Percentiles rank a stretch among this genome's conserved stretches.
phyloP scores from a whole-genome alignment of 176 grass and related monocot genomes.

The Coix lacrymajobi region DNA sequence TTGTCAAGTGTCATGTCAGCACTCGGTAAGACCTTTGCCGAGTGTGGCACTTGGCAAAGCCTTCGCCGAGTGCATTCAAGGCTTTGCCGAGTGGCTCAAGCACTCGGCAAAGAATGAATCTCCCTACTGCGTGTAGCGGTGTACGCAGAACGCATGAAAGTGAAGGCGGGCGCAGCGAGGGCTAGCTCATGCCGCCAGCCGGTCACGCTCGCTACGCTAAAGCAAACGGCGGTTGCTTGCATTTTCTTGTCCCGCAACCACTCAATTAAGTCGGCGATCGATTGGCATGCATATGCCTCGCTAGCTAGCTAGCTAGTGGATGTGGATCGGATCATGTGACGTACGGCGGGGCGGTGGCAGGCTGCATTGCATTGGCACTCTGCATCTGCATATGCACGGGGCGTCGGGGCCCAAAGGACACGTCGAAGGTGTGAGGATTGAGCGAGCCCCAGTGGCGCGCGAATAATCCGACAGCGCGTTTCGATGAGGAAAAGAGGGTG shows the following conservation, averaged over 20 bases:
- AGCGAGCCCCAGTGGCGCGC: background rate
- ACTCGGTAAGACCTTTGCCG: too few species aligned
- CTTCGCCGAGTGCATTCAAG: too few species aligned
- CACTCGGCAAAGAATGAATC: too few species aligned
- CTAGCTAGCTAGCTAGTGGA: background rate
- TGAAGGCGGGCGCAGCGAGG: too few species aligned
- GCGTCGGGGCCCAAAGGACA: background rate
- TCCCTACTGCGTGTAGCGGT: too few species aligned
- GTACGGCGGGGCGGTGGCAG: background rate
- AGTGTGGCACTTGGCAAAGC: too few species aligned
- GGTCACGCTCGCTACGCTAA: too few species aligned
- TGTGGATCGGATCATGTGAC: background rate
- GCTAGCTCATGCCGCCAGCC: too few species aligned
- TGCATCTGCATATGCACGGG: background rate
- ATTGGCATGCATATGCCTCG: background rate
- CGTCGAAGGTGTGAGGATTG: background rate
- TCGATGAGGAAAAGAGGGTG: background rate
- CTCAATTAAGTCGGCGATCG: background rate
- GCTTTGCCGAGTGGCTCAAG: too few species aligned
- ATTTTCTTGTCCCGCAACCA: background rate
- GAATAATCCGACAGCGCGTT: constrained; percentile 23
- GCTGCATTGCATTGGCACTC: background rate
- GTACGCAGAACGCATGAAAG: too few species aligned
- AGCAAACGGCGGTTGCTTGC: too few species aligned
- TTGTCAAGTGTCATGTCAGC: too few species aligned